Evolutionary conservation across 164 flowering plant species (phyloP).

Genomic region (Tinospora cordifolia): DNA sequence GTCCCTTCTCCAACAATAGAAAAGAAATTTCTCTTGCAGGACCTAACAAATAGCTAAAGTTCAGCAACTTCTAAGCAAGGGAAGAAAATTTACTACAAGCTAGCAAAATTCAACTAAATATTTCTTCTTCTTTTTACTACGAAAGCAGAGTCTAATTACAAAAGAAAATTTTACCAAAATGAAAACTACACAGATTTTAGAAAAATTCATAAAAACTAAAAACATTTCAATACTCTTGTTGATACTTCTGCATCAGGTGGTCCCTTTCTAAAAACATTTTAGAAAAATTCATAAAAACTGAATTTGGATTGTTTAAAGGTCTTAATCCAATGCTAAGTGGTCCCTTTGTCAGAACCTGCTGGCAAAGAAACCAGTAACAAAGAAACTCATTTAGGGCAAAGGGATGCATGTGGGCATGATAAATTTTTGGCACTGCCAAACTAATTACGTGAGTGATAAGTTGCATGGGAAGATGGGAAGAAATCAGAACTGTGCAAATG

Average conservation of each 20-base stretch:
- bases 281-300: too few species aligned
- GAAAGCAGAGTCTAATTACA: too few species aligned
- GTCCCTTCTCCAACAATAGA: slow-evolving; percentile 38
- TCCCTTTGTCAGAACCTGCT: slow-evolving; percentile 50
- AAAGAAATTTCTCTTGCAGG: slow-evolving; percentile 37
- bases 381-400: background rate
- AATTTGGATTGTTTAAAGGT: slow-evolving; percentile 55
- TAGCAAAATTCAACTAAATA: too few species aligned
- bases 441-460: slow-evolving; percentile 69
- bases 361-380: background rate
- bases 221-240: too few species aligned
- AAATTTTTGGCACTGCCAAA: background rate
- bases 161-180: too few species aligned
- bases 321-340: slow-evolving; percentile 77
- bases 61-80: slow-evolving; percentile 35
- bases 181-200: too few species aligned
- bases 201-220: too few species aligned
- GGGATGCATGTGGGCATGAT: background rate
- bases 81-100: too few species aligned
- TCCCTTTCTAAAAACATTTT: too few species aligned
- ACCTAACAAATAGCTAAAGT: background rate
- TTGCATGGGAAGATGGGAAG: slow-evolving; percentile 67
- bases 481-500: slow-evolving; percentile 76
- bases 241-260: slow-evolving; percentile 83
- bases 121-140: too few species aligned